Percentiles rank a stretch among this genome's conserved stretches.
Evolutionary conservation across 495 filamentous ascomycete genomes (phyloP).

Genomic region (Tetracladium setigerum): DNA sequence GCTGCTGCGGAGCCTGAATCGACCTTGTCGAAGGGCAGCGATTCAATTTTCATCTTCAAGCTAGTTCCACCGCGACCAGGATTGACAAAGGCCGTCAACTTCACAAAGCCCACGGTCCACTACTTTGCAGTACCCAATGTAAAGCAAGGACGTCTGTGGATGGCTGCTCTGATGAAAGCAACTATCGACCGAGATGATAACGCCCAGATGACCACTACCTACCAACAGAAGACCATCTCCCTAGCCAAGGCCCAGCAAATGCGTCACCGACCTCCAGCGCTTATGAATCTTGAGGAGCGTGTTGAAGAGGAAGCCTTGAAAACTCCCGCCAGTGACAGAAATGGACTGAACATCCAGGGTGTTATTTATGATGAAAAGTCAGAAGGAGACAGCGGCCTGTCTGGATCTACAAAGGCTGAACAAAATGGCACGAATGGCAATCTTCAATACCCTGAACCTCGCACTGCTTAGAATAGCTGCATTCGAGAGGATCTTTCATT

Average conservation of each 20-base stretch:
- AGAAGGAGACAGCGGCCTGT: conserved; percentile 42
- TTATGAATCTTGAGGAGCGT: conserved; percentile 65
- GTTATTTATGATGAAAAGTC: conserved; percentile 27
- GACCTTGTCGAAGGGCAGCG: conserved; percentile 26
- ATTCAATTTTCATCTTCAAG: conserved; percentile 92
- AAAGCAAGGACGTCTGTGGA: conserved; percentile 86
- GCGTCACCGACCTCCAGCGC: conserved; percentile 60
- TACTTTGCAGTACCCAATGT: conserved; percentile 95
- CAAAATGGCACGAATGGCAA: conserved; percentile 1
- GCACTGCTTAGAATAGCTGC: conserved; percentile 3
- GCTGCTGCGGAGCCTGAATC: conserved; percentile 32
- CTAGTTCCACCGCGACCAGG: conserved; percentile 84
- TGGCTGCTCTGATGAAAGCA: conserved; percentile 98
- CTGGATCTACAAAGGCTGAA: conserved; percentile 24
- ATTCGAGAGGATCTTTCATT: not conserved
- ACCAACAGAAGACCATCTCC: conserved; percentile 63
- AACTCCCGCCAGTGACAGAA: conserved; percentile 22
- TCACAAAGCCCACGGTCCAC: conserved; percentile 93
- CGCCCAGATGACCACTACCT: conserved; percentile 74
- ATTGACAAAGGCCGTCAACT: conserved; percentile 86
- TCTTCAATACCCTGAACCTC: not conserved
- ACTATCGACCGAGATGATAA: conserved; percentile 92
- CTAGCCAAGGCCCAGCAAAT: conserved; percentile 26
- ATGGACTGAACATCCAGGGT: conserved; percentile 39
- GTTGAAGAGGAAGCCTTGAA: conserved; percentile 22